Evolutionary conservation across 352 stramenopile genomes (phyloP).

Genomic region (Globisporangium takayamanum): DNA sequence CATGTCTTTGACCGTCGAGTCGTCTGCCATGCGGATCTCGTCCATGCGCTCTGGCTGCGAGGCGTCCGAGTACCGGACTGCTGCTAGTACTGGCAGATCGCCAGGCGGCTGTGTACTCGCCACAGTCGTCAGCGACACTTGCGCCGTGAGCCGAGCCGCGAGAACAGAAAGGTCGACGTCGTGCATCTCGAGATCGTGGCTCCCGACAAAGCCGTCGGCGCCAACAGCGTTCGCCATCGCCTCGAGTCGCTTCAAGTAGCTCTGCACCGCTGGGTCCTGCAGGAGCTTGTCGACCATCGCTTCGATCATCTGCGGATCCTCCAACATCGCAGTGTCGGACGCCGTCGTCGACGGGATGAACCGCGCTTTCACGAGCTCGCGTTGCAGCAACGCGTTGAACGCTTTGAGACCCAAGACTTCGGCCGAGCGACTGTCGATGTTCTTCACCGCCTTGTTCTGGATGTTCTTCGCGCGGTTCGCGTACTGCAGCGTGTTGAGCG

Average conservation of each 20-base stretch:
- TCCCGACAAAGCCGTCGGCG: background rate
- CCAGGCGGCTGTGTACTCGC: background rate
- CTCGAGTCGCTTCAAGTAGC: constrained; percentile 54
- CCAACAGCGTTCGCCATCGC: constrained; percentile 20
- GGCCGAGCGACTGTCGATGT: constrained; percentile 73
- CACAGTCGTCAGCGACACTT: background rate
- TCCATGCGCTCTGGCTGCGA: too few relatives aligned
- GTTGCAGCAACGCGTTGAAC: constrained; percentile 57
- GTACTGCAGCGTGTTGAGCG: constrained; percentile 82
- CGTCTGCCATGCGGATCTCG: too few relatives aligned
- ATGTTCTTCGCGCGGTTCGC: constrained; percentile 86
- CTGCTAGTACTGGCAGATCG: background rate
- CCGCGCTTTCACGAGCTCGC: constrained; percentile 58
- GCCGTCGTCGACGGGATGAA: constrained; percentile 24
- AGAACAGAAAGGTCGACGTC: background rate
- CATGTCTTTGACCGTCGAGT: too few relatives aligned
- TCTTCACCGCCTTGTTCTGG: constrained; percentile 88
- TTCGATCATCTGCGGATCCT: constrained; percentile 18
- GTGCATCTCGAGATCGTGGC: background rate
- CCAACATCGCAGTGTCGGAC: background rate
- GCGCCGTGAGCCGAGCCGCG: background rate
- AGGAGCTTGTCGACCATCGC: constrained; percentile 31
- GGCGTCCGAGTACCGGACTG: too few relatives aligned
- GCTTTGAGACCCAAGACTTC: constrained; percentile 66
- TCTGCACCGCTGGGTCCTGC: constrained; percentile 37